Conservation (phyloP, 1,139 yeast genomes). For the Blastobotrys illinoisensis region DNA sequence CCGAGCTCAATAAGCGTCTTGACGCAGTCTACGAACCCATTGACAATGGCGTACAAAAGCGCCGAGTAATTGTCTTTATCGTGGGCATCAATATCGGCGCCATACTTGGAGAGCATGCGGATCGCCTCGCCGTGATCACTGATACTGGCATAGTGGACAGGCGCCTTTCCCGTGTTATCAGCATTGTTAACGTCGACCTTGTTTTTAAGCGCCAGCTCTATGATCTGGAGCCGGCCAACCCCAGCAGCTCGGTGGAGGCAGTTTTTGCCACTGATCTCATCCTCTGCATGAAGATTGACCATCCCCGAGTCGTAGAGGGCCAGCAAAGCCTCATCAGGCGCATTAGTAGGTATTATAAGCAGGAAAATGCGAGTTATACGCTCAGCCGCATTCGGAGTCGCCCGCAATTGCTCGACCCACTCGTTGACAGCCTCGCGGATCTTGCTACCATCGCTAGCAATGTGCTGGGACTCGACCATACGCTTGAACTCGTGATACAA, state of each 20-base stretch:
- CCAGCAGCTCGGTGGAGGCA: slow-evolving; percentile 47
- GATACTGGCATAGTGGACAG: slow-evolving; percentile 78
- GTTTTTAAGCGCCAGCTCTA: slow-evolving; percentile 33
- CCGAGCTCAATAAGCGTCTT: slow-evolving; percentile 42
- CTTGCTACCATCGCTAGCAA: slow-evolving; percentile 22
- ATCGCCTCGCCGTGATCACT: slow-evolving; percentile 33
- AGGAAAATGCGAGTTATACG: slow-evolving; percentile 61
- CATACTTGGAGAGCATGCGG: slow-evolving; percentile 30
- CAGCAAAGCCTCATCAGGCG: slow-evolving; percentile 38
- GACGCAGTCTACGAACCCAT: slow-evolving; percentile 55
- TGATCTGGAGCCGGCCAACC: slow-evolving; percentile 33
- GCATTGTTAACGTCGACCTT: slow-evolving; percentile 37
- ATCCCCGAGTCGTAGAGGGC: slow-evolving; percentile 36
- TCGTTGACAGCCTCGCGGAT: slow-evolving; percentile 29
- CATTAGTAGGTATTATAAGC: slow-evolving; percentile 49
- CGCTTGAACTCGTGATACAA: slow-evolving; percentile 61
- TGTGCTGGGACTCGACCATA: slow-evolving; percentile 30
- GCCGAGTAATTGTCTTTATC: slow-evolving; percentile 54
- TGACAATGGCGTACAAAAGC: slow-evolving; percentile 68
- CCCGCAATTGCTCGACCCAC: slow-evolving; percentile 48
- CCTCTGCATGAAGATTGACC: slow-evolving; percentile 37
- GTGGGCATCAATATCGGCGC: slow-evolving; percentile 34
- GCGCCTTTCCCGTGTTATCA: slow-evolving; percentile 73
- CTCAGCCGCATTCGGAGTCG: slow-evolving; percentile 39
- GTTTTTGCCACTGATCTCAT: slow-evolving; percentile 40